Conservation (phyloP, 306 rosid genomes). For the Sindora glabra region DNA sequence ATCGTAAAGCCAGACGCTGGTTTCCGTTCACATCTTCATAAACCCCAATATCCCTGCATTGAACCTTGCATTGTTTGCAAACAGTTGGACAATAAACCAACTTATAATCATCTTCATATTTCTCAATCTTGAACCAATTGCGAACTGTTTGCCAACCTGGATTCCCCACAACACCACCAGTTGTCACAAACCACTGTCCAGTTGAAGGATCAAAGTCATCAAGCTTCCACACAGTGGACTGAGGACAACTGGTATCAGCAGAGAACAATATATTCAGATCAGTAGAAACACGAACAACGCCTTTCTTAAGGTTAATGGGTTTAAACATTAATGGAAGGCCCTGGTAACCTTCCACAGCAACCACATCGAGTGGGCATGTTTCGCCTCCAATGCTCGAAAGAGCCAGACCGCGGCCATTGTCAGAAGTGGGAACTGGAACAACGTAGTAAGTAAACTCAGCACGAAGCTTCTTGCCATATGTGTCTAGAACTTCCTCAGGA, state of each 20-base stretch:
- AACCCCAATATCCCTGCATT: no score
- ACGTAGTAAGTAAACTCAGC: conserved; percentile 11
- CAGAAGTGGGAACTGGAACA: conserved; percentile 29
- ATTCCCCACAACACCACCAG: conserved; percentile 17
- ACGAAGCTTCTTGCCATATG: not conserved
- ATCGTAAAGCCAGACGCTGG: no score
- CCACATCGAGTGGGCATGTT: conserved; percentile 30
- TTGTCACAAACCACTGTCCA: conserved; percentile 15
- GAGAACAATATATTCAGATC: conserved; percentile 29
- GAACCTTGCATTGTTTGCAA: no score
- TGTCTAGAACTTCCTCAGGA: conserved; percentile 27
- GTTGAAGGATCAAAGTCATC: not conserved
- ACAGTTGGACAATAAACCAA: conserved; percentile 36
- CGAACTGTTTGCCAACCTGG: conserved; percentile 12
- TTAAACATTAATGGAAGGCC: conserved; percentile 10
- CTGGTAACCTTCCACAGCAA: conserved; percentile 1
- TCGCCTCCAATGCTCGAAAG: conserved; percentile 1
- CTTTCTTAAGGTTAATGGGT: conserved; percentile 5
- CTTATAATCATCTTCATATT: conserved; percentile 23
- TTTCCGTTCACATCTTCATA: no score
- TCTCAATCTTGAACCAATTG: conserved; percentile 38
- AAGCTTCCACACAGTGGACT: conserved; percentile 23
- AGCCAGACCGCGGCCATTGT: conserved; percentile 14
- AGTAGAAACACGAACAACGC: conserved; percentile 7
- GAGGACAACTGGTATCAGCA: not conserved